Evolutionary conservation across 345 rosid genomes (phyloP).

Genomic region (Arabidopsis arenosa): DNA sequence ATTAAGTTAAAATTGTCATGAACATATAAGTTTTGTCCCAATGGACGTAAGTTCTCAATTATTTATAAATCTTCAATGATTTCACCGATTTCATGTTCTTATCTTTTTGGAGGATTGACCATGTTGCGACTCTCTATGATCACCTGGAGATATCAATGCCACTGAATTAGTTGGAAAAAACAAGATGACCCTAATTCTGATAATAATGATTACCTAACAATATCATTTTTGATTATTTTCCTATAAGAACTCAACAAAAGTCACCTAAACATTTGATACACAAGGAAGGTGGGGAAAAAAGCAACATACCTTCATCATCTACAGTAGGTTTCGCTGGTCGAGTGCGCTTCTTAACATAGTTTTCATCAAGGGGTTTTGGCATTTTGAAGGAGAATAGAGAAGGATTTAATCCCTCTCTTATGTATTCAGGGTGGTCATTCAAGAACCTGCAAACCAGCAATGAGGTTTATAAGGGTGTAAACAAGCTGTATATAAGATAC

Average conservation of each 20-base stretch:
- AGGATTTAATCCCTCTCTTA: conserved; percentile 50
- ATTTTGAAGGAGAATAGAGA: conserved; percentile 75
- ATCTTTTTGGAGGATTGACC: not conserved
- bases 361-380: conserved; percentile 68
- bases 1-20: not conserved
- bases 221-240: no score
- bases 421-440: conserved; percentile 59
- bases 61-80: not conserved
- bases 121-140: not conserved
- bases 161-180: not conserved
- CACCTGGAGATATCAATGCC: not conserved
- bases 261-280: no score
- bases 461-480: not conserved
- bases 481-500: not conserved
- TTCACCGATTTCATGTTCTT: not conserved
- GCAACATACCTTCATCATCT: conserved; percentile 52
- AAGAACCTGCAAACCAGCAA: conserved; percentile 53
- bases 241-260: no score
- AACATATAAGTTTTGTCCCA: not conserved
- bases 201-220: no score
- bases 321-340: conserved; percentile 38
- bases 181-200: no score
- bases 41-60: not conserved
- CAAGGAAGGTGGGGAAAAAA: not conserved
- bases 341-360: conserved; percentile 68